Conservation (phyloP, 306 rosid genomes). For the Castanea mollissima region DNA sequence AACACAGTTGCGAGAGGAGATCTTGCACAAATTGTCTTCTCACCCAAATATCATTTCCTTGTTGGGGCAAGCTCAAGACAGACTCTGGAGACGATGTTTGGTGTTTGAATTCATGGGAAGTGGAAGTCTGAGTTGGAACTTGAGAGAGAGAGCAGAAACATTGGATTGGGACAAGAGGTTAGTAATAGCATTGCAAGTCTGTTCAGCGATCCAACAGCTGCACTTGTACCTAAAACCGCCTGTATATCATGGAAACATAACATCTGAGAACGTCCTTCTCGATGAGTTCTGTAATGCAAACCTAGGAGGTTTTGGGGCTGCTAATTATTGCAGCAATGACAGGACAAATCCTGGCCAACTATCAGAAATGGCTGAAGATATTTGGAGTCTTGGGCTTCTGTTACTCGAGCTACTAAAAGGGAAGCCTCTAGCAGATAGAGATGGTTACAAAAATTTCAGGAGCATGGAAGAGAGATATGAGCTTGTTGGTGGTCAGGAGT, state of each 20-base stretch:
- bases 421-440: background rate
- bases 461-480: background rate
- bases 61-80: background rate
- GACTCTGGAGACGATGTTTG: background rate
- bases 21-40: background rate
- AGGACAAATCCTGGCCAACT: background rate
- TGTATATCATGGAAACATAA: background rate
- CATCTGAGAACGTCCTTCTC: too few relatives aligned
- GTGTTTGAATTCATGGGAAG: too few relatives aligned
- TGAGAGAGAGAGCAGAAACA: constrained; percentile 1
- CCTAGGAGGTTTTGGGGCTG: constrained; percentile 1
- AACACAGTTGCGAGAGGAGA: background rate
- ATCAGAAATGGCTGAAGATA: constrained; percentile 2
- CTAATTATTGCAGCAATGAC: constrained; percentile 5
- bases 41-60: constrained; percentile 2
- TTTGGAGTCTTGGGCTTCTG: background rate
- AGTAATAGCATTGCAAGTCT: background rate
- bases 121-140: background rate
- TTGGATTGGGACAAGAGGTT: constrained; percentile 5
- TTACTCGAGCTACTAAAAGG: constrained; percentile 4
- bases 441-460: background rate
- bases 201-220: constrained; percentile 8
- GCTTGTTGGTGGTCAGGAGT: background rate
- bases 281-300: background rate
- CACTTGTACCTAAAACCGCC: background rate